These are phyloP conservation scores for Oropetium thomaeum DNA, from an alignment of 176 grass and related monocot species.

Conservation along the genomic window DNA sequence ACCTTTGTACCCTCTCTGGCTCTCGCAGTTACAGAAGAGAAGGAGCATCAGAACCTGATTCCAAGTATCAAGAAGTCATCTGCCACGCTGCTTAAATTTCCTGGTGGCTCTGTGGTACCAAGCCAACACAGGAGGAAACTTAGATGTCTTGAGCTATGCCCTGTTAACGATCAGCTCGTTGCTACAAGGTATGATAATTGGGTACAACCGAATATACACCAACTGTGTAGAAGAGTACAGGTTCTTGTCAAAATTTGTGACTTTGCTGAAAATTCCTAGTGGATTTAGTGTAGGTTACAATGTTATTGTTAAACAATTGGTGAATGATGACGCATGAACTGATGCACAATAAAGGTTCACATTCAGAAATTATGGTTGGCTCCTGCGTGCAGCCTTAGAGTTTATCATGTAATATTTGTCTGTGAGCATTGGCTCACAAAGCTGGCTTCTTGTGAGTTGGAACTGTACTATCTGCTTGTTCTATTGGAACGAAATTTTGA, in stretches of 20 bases:
- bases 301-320: background rate
- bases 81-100: slow-evolving; percentile 55
- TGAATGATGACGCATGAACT: background rate
- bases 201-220: background rate
- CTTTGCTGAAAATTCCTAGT: background rate
- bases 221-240: background rate
- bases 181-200: slow-evolving; percentile 60
- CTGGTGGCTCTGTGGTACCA: slow-evolving; percentile 39
- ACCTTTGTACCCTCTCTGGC: background rate
- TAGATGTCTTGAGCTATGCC: slow-evolving; percentile 87
- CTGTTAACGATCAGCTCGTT: slow-evolving; percentile 75
- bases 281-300: background rate
- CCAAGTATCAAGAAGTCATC: slow-evolving; percentile 52
- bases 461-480: background rate
- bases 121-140: slow-evolving; percentile 92
- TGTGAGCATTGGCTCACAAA: background rate
- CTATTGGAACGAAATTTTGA: background rate
- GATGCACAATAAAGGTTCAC: background rate
- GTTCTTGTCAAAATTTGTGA: background rate
- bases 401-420: background rate
- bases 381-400: background rate
- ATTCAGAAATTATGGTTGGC: background rate
- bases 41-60: slow-evolving; percentile 74
- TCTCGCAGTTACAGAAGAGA: slow-evolving; percentile 46
- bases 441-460: background rate